These are phyloP conservation scores for Polytrichum commune DNA, from an alignment of 225 moss, liverwort and hornwort species.

Conservation along the genomic window DNA sequence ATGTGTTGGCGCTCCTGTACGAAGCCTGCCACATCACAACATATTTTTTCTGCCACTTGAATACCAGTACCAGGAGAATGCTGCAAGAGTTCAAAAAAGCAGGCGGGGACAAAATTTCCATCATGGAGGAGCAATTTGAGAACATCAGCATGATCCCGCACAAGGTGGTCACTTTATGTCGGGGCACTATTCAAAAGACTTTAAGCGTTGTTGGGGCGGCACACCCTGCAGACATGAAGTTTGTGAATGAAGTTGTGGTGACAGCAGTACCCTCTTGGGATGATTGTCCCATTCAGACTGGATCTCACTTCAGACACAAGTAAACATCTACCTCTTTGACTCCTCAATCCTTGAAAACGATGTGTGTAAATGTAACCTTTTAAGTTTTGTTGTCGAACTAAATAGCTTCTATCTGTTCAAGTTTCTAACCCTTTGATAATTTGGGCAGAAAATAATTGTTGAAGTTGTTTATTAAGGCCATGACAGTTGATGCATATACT, in stretches of 20 bases:
- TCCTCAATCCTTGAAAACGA: no score
- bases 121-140: conserved; percentile 74
- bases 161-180: conserved; percentile 78
- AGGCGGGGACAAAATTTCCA: conserved; percentile 44
- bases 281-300: conserved; percentile 21
- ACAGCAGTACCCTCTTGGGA: conserved; percentile 28
- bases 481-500: no score
- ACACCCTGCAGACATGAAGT: conserved; percentile 34
- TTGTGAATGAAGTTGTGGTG: conserved; percentile 59
- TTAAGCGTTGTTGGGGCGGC: conserved; percentile 43
- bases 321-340: conserved; percentile 15
- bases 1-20: conserved; percentile 33
- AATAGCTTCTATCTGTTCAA: no score
- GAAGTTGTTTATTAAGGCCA: no score
- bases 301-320: conserved; percentile 37
- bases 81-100: conserved; percentile 57
- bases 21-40: conserved; percentile 43
- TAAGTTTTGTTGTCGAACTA: no score
- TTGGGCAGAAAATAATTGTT: no score
- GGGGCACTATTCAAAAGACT: conserved; percentile 77
- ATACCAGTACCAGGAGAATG: conserved; percentile 59
- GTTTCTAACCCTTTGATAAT: no score
- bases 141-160: conserved; percentile 80
- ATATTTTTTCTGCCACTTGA: conserved; percentile 57
- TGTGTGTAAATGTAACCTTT: no score